Evolutionary conservation across 2,329 filamentous ascomycete genomes (phyloP).

Genomic region (Dactylellina drechsleri): DNA sequence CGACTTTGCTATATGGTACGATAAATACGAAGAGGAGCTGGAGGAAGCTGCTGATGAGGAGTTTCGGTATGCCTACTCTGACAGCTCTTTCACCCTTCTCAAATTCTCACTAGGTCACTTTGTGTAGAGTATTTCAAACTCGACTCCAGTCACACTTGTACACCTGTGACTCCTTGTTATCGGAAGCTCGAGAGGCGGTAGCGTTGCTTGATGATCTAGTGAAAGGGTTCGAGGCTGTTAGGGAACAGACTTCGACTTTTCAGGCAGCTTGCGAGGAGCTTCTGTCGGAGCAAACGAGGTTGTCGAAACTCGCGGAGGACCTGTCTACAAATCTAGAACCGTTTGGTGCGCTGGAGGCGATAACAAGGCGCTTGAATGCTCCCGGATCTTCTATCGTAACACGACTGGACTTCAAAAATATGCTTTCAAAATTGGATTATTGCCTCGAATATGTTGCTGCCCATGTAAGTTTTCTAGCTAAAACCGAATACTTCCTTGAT

Average conservation of each 20-base stretch:
- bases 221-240: constrained; percentile 85
- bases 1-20: constrained; percentile 71
- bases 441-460: constrained; percentile 92
- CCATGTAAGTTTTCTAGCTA: constrained; percentile 69
- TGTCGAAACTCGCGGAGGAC: constrained; percentile 81
- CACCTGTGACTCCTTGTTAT: constrained; percentile 81
- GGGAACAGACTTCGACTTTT: constrained; percentile 91
- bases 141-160: constrained; percentile 63
- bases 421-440: constrained; percentile 85
- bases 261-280: constrained; percentile 90
- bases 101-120: background rate
- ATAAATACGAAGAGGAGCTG: constrained; percentile 72
- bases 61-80: constrained; percentile 72
- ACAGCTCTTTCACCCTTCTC: no score
- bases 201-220: constrained; percentile 80
- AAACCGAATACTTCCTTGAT: background rate
- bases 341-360: constrained; percentile 91
- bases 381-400: constrained; percentile 90
- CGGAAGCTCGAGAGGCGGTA: constrained; percentile 79
- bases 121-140: constrained; percentile 80
- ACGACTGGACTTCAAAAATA: constrained; percentile 84
- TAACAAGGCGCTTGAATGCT: constrained; percentile 88
- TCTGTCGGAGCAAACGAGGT: constrained; percentile 79
- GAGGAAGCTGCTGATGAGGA: constrained; percentile 84
- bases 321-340: constrained; percentile 92